phyloP scores from a whole-genome alignment of 208 protist species.

The Hexamita inflata region DNA sequence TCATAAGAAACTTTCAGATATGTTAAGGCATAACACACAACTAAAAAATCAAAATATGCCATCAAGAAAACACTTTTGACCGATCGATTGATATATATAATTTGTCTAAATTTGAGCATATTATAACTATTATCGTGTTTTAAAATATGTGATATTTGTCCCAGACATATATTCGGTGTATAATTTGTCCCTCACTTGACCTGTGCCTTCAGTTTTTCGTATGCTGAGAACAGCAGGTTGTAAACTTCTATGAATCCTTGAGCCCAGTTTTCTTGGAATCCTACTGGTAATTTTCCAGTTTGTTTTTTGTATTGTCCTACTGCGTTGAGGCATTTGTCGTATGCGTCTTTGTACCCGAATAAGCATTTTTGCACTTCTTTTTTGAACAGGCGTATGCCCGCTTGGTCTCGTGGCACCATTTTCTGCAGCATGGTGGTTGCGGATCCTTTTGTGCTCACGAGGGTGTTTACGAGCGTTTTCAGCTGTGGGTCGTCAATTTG shows the following conservation, averaged over 20 bases:
- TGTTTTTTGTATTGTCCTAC: neutral
- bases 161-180: no score
- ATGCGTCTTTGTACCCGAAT: neutral
- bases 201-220: neutral
- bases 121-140: no score
- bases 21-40: no score
- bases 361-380: constrained; percentile 10
- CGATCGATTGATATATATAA: no score
- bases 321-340: neutral
- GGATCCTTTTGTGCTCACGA: neutral
- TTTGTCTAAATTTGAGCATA: no score
- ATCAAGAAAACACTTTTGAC: no score
- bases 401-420: neutral
- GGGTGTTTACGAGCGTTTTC: neutral
- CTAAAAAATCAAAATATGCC: no score
- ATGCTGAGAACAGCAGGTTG: neutral
- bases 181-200: neutral
- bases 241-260: neutral
- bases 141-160: no score
- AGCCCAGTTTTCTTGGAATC: neutral
- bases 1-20: no score
- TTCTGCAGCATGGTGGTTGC: neutral
- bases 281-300: neutral
- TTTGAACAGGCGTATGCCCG: neutral
- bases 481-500: neutral